Conservation (phyloP, 225 moss, liverwort and hornwort species). For the Physcomitrellopsis africana region DNA sequence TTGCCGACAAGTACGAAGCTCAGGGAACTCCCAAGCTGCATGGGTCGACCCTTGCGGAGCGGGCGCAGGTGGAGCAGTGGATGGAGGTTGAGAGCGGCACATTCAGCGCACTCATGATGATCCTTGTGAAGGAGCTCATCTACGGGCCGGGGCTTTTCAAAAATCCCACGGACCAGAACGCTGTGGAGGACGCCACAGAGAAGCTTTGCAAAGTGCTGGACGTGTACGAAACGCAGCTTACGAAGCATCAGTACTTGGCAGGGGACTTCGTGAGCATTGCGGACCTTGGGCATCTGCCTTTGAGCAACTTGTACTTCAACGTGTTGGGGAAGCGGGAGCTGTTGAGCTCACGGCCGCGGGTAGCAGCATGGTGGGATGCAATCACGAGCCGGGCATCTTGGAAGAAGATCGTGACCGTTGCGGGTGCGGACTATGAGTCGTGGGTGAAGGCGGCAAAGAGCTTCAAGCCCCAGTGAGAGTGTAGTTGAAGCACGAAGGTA, state of each 20-base stretch:
- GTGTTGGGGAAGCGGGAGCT: constrained; percentile 18
- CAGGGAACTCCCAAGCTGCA: constrained; percentile 53
- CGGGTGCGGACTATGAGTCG: not conserved
- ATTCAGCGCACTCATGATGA: constrained; percentile 17
- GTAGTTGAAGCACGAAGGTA: no score
- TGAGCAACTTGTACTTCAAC: constrained; percentile 42
- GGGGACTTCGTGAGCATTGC: constrained; percentile 70
- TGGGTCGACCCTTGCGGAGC: constrained; percentile 43
- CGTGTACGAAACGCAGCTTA: constrained; percentile 55
- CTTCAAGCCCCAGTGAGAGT: not conserved
- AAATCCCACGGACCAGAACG: constrained; percentile 18
- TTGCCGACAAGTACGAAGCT: constrained; percentile 50
- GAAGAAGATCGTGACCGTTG: constrained; percentile 36
- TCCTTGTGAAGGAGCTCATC: constrained; percentile 21
- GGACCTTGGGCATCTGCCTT: constrained; percentile 61
- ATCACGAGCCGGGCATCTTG: constrained; percentile 41
- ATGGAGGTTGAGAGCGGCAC: constrained; percentile 59
- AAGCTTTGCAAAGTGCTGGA: constrained; percentile 57
- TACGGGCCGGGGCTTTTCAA: constrained; percentile 16
- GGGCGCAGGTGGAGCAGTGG: constrained; percentile 69
- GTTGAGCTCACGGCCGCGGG: constrained; percentile 26
- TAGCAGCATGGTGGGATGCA: constrained; percentile 45
- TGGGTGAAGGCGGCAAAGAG: constrained; percentile 24
- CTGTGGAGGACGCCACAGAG: constrained; percentile 23
- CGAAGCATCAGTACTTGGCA: constrained; percentile 52